phyloP scores from a whole-genome alignment of 1,284 basidiomycete genomes.

The Fistulina hepatica region DNA sequence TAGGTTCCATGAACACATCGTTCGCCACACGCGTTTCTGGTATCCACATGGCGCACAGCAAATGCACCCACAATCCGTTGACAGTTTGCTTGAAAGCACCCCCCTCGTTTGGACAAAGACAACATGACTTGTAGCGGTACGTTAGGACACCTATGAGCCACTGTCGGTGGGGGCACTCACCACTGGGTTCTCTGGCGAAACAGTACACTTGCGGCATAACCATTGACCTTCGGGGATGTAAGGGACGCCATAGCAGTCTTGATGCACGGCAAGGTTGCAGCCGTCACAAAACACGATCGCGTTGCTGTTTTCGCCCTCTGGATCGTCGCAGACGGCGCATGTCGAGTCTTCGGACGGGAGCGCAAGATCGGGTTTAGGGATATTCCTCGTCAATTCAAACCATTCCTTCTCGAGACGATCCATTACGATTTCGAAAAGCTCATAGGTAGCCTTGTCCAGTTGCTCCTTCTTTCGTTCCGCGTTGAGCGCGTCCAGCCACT shows the following conservation, averaged over 20 bases:
- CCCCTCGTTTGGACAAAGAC: slow-evolving; percentile 92
- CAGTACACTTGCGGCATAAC: slow-evolving; percentile 97
- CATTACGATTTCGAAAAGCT: slow-evolving; percentile 93
- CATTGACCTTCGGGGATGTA: slow-evolving; percentile 99
- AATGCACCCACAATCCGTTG: slow-evolving; percentile 89
- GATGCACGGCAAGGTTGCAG: slow-evolving; percentile 97
- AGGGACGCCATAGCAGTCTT: slow-evolving; percentile 99
- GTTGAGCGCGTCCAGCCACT: slow-evolving; percentile 90
- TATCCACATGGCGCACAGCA: slow-evolving; percentile 97
- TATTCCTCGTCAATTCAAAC: slow-evolving; percentile 90
- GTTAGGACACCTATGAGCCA: slow-evolving; percentile 3
- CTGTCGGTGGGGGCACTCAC: slow-evolving; percentile 34
- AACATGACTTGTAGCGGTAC: slow-evolving; percentile 55
- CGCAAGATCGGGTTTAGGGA: slow-evolving; percentile 75
- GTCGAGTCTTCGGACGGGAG: slow-evolving; percentile 89
- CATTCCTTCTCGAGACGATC: slow-evolving; percentile 98
- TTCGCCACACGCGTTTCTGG: slow-evolving; percentile 93
- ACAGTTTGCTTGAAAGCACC: slow-evolving; percentile 98
- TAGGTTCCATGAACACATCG: slow-evolving; percentile 97
- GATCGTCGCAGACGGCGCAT: slow-evolving; percentile 96
- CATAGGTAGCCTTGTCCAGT: slow-evolving; percentile 66
- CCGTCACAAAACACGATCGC: slow-evolving; percentile 99
- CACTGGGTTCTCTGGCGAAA: slow-evolving; percentile 93
- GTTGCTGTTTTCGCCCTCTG: slow-evolving; percentile 97
- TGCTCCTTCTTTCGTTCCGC: slow-evolving; percentile 73